A percentile compares a stretch with the other conserved stretches of the same genome.
phyloP scores from a whole-genome alignment of 441 rosid species.

The Biscutella laevigata region DNA sequence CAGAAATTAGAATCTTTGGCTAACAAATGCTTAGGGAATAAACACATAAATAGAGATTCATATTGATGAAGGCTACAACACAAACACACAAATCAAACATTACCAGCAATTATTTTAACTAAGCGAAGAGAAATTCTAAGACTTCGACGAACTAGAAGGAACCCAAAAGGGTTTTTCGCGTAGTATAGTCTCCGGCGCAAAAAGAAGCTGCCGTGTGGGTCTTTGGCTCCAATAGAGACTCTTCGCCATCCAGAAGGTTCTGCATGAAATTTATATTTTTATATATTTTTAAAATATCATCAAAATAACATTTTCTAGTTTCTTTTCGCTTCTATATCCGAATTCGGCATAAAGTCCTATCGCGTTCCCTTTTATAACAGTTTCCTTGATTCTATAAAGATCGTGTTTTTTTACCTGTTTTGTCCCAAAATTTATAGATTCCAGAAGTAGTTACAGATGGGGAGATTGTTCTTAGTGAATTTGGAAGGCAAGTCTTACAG shows the following conservation, averaged over 20 bases:
- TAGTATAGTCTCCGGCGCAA: background rate
- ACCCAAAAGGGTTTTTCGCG: background rate
- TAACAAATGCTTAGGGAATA: background rate
- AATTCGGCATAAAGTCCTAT: conserved; percentile 8
- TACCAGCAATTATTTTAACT: background rate
- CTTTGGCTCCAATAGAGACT: background rate
- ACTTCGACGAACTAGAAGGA: background rate
- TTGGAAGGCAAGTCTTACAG: conserved; percentile 81
- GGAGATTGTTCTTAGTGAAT: conserved; percentile 73
- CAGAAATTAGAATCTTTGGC: background rate
- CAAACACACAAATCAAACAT: background rate
- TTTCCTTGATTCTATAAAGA: background rate
- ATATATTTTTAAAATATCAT: background rate
- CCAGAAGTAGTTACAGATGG: conserved; percentile 34
- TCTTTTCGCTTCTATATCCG: background rate
- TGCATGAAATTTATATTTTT: background rate
- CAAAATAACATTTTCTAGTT: background rate
- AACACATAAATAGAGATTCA: background rate
- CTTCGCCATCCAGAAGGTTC: background rate
- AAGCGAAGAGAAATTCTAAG: background rate
- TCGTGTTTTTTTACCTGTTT: too few species aligned
- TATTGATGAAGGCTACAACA: background rate
- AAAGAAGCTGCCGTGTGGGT: background rate
- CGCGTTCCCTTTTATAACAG: background rate
- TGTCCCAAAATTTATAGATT: too few species aligned